Conservation (phyloP, 176 grass and related monocot genomes). For the Aegilops umbellulata region DNA sequence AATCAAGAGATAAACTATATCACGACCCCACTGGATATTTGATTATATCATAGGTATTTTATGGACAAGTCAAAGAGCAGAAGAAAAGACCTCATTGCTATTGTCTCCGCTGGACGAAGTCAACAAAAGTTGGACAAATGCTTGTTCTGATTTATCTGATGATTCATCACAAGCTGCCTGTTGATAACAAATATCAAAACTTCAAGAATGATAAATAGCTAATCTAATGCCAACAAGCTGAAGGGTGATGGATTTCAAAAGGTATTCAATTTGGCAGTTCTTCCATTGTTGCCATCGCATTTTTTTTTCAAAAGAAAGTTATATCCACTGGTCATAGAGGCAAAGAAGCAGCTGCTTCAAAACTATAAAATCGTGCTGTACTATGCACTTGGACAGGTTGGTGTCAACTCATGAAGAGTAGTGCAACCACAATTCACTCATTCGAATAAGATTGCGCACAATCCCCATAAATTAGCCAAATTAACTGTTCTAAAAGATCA, state of each 20-base stretch:
- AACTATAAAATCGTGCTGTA: neutral
- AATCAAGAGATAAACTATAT: slow-evolving; percentile 16
- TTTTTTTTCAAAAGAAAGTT: neutral
- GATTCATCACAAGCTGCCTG: slow-evolving; percentile 79
- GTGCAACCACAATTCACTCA: neutral
- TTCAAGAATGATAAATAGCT: slow-evolving; percentile 34
- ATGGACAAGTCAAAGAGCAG: slow-evolving; percentile 8
- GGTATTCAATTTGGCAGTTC: neutral
- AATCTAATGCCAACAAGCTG: neutral
- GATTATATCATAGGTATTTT: neutral
- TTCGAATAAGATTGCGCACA: neutral
- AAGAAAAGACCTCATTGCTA: slow-evolving; percentile 68
- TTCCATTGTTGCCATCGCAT: neutral
- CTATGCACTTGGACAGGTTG: neutral
- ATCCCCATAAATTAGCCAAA: neutral
- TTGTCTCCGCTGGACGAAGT: slow-evolving; percentile 46
- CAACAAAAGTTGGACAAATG: slow-evolving; percentile 86
- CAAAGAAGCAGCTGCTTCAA: neutral
- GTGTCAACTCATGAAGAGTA: neutral
- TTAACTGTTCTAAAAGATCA: neutral
- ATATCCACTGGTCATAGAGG: too few species aligned
- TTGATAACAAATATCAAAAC: slow-evolving; percentile 22
- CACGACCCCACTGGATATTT: neutral
- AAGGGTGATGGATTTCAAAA: neutral
- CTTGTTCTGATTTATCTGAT: slow-evolving; percentile 65